Evolutionary conservation across 2,329 filamentous ascomycete species (phyloP), one percentile per base, ranked within the genome.

Genomic region (Epichloe sibirici): DNA sequence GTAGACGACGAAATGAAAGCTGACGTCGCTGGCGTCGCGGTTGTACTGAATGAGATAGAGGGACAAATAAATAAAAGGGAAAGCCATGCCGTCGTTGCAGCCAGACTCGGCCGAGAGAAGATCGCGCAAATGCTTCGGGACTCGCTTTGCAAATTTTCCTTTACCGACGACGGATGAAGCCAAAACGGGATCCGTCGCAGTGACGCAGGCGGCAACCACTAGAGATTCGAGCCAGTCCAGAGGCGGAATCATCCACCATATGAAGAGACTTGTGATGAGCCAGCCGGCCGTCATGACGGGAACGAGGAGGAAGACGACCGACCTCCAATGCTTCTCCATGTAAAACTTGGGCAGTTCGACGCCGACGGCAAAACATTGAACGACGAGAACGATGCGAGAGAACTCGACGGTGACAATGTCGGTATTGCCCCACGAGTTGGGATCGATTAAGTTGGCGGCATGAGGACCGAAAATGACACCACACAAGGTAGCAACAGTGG

Each of bases 81-180:
- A 98, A 1, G 93, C 93, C 93, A 98, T 98, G 70, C 93, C 93
- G 67, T 98, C 93, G 76, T 98, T 98, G 72, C 93, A 98, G 34
- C 93, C 93, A 7, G 93, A 98, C 71, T 98, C 93, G 53, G 90
- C 90, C 4, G 93, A 98, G 12, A 98, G 75, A 49, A 98, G 66
- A 71, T 98, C 93, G 76, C 93, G 81, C 71, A 98, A 74, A 82
- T 98, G 93, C 74, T 96, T 97, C 23, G 93, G 93, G 4, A 98
- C 90, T 57, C 93, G 83, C 72, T 95, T 95, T 38, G 93, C 91
- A 63, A 98, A 98, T 70, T 98, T 98, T 63, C 93, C 93, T 73
- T 97, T 98, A 66, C 93, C 93, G 50, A 98, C 93, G 51, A 98
- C 93, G 15, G 93, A 98, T 13, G 93, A 97, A 31, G 93, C 93